Evolutionary conservation across 768 basidiomycete genomes (phyloP).

Genomic region (Russula sp.): DNA sequence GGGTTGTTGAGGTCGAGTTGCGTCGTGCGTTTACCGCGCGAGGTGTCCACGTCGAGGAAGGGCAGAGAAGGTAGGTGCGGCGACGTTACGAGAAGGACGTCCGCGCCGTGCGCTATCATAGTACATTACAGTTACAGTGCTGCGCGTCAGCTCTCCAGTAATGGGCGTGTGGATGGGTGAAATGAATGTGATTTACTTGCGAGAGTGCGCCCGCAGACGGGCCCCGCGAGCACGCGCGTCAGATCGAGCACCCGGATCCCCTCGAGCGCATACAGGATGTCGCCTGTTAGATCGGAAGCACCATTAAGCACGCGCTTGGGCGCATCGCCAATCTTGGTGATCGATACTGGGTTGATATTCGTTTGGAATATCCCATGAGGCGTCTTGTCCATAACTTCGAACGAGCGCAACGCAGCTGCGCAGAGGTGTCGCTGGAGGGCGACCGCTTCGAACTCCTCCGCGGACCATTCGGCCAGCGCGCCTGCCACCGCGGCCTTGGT

Average conservation of each 20-base stretch:
- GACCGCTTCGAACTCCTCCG: constrained; percentile 26
- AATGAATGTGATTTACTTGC: constrained; percentile 42
- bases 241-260: constrained; percentile 57
- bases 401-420: constrained; percentile 40
- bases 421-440: constrained; percentile 24
- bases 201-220: constrained; percentile 53
- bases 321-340: constrained; percentile 50
- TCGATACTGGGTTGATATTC: constrained; percentile 43
- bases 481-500: constrained; percentile 20
- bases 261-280: constrained; percentile 41
- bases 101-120: constrained; percentile 51
- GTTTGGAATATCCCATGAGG: constrained; percentile 46
- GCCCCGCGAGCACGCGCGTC: constrained; percentile 58
- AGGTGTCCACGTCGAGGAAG: constrained; percentile 53
- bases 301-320: constrained; percentile 35
- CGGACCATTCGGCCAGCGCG: constrained; percentile 23
- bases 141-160: not conserved
- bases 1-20: constrained; percentile 50
- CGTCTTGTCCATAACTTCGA: constrained; percentile 49
- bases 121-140: not conserved
- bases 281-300: constrained; percentile 17
- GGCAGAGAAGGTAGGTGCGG: constrained; percentile 53
- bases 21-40: constrained; percentile 59
- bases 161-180: no score
- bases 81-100: constrained; percentile 55